Evolutionary conservation across 1,284 basidiomycete species (phyloP).

Genomic region (Athelia psychrophila): DNA sequence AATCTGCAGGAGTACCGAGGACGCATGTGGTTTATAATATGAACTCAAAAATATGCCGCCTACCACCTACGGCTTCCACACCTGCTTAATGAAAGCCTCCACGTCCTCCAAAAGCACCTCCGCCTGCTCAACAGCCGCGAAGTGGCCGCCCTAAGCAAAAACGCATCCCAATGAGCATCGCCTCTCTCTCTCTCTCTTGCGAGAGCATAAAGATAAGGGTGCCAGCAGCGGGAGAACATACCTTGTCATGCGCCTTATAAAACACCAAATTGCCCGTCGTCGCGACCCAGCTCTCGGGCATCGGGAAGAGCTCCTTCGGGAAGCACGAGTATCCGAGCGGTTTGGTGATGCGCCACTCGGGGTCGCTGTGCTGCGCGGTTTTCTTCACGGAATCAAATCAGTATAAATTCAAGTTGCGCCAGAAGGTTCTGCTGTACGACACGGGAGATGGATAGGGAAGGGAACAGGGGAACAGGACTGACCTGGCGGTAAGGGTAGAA

Average conservation of each 20-base stretch:
- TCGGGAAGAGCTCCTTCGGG: not conserved
- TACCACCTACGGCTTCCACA: no score
- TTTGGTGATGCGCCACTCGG: not conserved
- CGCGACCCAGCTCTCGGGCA: not conserved
- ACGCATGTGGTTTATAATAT: no score
- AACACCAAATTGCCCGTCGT: not conserved
- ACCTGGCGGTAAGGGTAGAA: conserved; percentile 10
- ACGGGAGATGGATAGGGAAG: not conserved
- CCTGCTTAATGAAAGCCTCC: not conserved
- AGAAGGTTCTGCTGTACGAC: no score
- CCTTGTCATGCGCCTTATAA: not conserved
- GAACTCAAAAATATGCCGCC: no score
- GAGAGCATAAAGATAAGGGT: no score
- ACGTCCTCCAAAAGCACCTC: not conserved
- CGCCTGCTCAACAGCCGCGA: not conserved
- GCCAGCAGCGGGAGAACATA: not conserved
- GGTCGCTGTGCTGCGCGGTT: not conserved
- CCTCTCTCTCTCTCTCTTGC: no score
- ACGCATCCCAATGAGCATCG: not conserved
- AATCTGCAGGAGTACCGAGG: no score
- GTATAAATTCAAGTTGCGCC: no score
- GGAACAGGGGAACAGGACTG: not conserved
- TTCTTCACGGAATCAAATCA: no score
- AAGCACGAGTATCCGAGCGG: conserved; percentile 1
- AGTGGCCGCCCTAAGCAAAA: not conserved